These are phyloP conservation scores for Brassica cretica DNA, from an alignment of 345 rosid species.

Conservation along the genomic window DNA sequence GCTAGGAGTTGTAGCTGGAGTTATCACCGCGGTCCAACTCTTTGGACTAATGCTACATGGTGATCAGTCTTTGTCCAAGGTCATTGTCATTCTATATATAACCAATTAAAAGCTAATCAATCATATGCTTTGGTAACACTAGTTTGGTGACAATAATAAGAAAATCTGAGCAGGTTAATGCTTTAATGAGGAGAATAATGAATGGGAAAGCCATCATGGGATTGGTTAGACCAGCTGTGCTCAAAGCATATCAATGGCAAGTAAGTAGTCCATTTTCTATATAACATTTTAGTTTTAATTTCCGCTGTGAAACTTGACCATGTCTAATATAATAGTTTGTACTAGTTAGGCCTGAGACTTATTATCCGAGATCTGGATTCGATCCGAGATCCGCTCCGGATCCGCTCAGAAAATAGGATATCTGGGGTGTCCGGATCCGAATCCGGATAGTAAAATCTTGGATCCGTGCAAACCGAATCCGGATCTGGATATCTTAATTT, in stretches of 20 bases:
- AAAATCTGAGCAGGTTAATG: conserved; percentile 45
- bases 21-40: conserved; percentile 65
- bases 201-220: conserved; percentile 76
- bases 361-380: too few relatives aligned
- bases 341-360: too few relatives aligned
- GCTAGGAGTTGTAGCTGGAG: conserved; percentile 72
- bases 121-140: neutral
- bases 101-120: neutral
- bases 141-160: conserved; percentile 7
- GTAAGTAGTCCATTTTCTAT: conserved; percentile 46
- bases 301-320: neutral
- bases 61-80: conserved; percentile 75
- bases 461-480: too few relatives aligned
- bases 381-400: too few relatives aligned
- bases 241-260: conserved; percentile 92
- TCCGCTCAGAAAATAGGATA: too few relatives aligned
- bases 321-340: neutral
- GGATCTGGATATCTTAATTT: too few relatives aligned
- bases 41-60: conserved; percentile 46
- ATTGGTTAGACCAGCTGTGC: conserved; percentile 72
- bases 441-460: too few relatives aligned
- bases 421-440: too few relatives aligned
- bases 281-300: neutral
- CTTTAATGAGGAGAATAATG: conserved; percentile 58
- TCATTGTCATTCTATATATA: conserved; percentile 14